Evolutionary conservation across 192 early-diverging fungal genomes (phyloP).

Genomic region (Coemansia sp.): DNA sequence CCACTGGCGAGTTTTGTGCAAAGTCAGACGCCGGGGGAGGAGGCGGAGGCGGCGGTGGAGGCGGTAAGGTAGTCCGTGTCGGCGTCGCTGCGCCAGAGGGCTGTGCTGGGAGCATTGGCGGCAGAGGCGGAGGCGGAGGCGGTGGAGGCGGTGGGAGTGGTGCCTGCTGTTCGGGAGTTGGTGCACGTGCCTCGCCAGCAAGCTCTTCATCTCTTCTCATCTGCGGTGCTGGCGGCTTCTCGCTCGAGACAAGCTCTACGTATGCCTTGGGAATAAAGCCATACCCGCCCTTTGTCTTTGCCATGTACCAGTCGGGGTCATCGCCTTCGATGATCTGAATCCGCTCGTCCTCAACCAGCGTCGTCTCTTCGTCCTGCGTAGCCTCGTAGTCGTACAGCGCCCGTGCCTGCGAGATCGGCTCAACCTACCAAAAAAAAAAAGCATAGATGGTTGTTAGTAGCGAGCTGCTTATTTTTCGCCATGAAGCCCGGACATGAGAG

Average conservation of each 20-base stretch:
- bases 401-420: constrained; percentile 56
- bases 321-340: constrained; percentile 77
- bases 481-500: no score
- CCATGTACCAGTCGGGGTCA: constrained; percentile 94
- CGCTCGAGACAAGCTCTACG: constrained; percentile 56
- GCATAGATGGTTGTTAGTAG: neutral
- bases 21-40: neutral
- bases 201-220: constrained; percentile 2
- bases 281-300: constrained; percentile 61
- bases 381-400: constrained; percentile 86
- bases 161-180: neutral
- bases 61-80: no score
- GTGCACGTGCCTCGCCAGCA: neutral
- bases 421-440: constrained; percentile 25
- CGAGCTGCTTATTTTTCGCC: no score
- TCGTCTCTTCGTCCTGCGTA: constrained; percentile 78
- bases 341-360: constrained; percentile 68
- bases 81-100: no score
- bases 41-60: constrained; percentile 3
- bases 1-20: neutral
- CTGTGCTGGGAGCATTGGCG: neutral
- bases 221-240: constrained; percentile 4
- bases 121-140: neutral
- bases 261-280: constrained; percentile 91
- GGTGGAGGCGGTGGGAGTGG: neutral